Evolutionary conservation across 768 basidiomycete genomes (phyloP), one percentile per base, ranked within the genome.

Genomic region (Suillus tomentosus): DNA sequence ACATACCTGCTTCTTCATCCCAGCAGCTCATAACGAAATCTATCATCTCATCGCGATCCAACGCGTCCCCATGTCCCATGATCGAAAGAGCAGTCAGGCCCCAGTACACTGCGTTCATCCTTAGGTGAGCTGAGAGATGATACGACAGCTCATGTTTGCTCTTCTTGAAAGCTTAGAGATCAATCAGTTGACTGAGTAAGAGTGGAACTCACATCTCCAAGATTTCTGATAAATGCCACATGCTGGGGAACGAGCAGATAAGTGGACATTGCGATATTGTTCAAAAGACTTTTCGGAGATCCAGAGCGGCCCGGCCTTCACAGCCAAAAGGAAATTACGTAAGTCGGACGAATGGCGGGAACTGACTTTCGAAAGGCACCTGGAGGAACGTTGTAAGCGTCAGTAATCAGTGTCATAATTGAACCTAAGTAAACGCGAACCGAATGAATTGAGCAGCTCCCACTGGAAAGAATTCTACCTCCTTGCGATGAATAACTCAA

Each of bases 31-130:
- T 85, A 60, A 98, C 94, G 73, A 92, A 99, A 3, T 83, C 82
- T 37, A 99, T 84, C 84, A 92, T 92, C 66, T 94, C 94, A 31
- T 94, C 87, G 47, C 88, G 79, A 68, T 91, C 84, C 60, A 99
- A 79, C 0, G 94, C 94, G 58, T 95, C 90, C 62, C 85, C 79
- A 53, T 84, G 84, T 1, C 83, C 85, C 88, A 99, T 91, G 54
- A 95, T 80, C 43, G 84, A 91, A 3, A 96, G 79, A 0, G 97
- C 95, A 0, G 91, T 94, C 47, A 95, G 80, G 9, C 95, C 97
- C 97, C 97, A 99, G 76, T 97, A 99, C 9, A 99, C 82, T 2
- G 95, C 96, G 75, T 98, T 99, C 77, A 99, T 81, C 8, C 96
- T 91, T 8, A 99, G 84, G 76, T 99, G 97, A 14, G 95, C 82